A percentile compares a stretch with the other conserved stretches of the same genome.
phyloP scores from a whole-genome alignment of 352 stramenopile genomes.

The Globisporangium megalacanthum region DNA sequence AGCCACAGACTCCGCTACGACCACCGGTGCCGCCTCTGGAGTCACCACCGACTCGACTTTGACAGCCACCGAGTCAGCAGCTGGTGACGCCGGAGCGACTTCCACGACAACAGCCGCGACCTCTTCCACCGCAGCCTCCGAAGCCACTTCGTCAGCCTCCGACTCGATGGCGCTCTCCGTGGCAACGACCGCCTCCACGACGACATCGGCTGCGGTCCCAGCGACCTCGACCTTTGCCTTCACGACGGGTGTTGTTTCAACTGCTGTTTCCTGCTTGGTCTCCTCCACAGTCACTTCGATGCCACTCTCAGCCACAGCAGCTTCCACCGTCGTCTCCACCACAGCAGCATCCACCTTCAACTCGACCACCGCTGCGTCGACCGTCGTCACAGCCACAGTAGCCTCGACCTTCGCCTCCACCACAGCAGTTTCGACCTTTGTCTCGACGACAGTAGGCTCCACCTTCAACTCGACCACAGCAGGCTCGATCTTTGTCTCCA shows the following conservation, averaged over 20 bases:
- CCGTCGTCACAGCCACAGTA: conserved; percentile 2
- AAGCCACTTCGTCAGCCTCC: background rate
- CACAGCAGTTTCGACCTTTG: background rate
- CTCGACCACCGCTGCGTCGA: background rate
- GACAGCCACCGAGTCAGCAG: background rate
- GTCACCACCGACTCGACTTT: background rate
- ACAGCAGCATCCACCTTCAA: conserved; percentile 2
- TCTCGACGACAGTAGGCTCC: background rate
- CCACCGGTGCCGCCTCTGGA: background rate
- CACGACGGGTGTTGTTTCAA: background rate
- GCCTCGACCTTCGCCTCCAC: conserved; percentile 9
- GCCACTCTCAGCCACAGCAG: background rate
- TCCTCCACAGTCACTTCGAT: background rate
- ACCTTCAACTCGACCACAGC: conserved; percentile 1
- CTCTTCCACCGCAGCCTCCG: conserved; percentile 1
- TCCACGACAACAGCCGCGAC: background rate
- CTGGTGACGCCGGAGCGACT: background rate
- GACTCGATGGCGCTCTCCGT: too few species aligned
- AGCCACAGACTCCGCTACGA: background rate
- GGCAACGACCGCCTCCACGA: background rate
- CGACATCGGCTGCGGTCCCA: background rate
- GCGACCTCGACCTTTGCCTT: background rate
- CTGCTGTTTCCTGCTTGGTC: background rate
- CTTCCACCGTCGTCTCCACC: conserved; percentile 6
- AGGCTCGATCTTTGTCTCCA: background rate